Base-by-base conservation (phyloP, 495 filamentous ascomycete species). In the Aspergillus carlsbadensis region DNA sequence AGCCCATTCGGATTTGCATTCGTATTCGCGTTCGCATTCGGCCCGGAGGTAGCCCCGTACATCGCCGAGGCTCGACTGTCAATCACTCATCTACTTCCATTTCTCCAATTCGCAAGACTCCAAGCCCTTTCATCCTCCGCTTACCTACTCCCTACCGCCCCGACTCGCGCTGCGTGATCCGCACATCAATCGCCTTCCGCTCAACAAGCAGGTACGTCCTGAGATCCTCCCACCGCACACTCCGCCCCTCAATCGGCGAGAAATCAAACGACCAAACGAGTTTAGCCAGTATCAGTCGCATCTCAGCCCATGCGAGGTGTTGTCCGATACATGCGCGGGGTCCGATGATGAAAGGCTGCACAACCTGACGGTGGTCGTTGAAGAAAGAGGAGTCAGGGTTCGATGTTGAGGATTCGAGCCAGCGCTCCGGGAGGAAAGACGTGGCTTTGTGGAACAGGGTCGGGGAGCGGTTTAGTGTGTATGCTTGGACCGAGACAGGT, bases 401-500 rank as follows among this genome's bases (percentile, higher is more conserved):
- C 59, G 66, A 81, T 10, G 31, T 43, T 13, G 58, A 50, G 20
- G 71, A 67, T 0, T 52, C 70, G 2, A 79, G 52, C 52, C 76
- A 83, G 13, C 82, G 73, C 60, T 85, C 83, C 0, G 82, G 82
- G 8, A 74, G 51, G 46, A 83, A 86, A 11, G 66, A 49, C 6
- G 76, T 64, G 0, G 84, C 71, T 10, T 72, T 53, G 0, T 57
- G 61, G 56, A 83, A 87, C 55, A 80, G 78, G 2, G 47, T 33
- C 1, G 64, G 54, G 21, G 67, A 67, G 59, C 73, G 70, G 57
- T 73, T 43, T 1, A 74, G 1, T 77, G 62, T 11, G 78, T 73
- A 63, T 68, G 77, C 20, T 80, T 73, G 21, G 72, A 85, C 62
- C 14, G 70, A 67, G 5, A 84, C 73, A 1, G 22, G 10, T 3